These are phyloP conservation scores for Solanum etuberosum DNA, from an alignment of 257 asterid genomes.

Conservation along the genomic window DNA sequence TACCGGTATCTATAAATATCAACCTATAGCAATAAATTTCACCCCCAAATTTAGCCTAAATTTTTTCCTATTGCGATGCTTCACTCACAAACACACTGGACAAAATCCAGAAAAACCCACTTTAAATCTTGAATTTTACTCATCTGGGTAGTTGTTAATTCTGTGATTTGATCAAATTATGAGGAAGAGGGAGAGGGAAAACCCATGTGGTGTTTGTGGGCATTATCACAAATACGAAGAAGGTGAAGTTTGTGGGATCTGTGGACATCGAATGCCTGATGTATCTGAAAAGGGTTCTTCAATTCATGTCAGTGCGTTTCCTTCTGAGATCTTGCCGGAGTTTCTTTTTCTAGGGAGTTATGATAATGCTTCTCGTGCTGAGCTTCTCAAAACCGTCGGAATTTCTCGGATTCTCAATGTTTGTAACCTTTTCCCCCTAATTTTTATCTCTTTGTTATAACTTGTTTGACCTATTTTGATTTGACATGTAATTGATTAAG, in stretches of 20 bases:
- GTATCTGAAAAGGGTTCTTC: constrained; percentile 32
- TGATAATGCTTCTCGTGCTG: constrained; percentile 90
- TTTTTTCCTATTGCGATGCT: background rate
- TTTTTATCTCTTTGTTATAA: background rate
- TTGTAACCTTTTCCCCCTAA: background rate
- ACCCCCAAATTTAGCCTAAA: background rate
- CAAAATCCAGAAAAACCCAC: background rate
- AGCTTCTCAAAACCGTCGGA: constrained; percentile 89
- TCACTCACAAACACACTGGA: background rate
- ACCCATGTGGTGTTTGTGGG: constrained; percentile 83
- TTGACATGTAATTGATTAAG: background rate
- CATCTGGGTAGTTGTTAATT: background rate
- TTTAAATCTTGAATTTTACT: background rate
- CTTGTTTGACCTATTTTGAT: background rate
- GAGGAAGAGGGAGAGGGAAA: constrained; percentile 89
- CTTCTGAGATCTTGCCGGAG: constrained; percentile 93
- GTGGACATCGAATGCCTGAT: constrained; percentile 79
- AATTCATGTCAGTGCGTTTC: constrained; percentile 71
- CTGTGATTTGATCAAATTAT: constrained; percentile 1
- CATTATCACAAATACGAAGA: constrained; percentile 95
- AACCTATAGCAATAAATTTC: background rate
- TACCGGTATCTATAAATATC: background rate
- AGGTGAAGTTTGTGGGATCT: constrained; percentile 83
- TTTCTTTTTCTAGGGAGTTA: constrained; percentile 85
- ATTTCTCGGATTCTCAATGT: constrained; percentile 88